Base-by-base conservation (phyloP, 2,329 filamentous ascomycete genomes). In the Pseudogymnoascus sp. region DNA sequence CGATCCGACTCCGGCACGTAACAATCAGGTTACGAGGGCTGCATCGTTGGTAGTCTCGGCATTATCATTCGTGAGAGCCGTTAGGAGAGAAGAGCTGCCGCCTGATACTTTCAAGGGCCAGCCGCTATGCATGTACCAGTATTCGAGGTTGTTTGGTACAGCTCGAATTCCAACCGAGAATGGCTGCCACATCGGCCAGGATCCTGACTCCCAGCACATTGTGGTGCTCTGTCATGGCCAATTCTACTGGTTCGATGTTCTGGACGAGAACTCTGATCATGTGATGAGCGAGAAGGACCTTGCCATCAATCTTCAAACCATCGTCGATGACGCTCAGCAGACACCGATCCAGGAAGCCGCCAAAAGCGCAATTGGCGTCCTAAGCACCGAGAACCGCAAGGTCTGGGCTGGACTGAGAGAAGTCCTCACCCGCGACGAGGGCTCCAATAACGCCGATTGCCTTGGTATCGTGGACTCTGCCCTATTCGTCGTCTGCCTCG, bases 261-360 rank as follows among this genome's bases (percentile, higher is more conserved):
- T 99, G 16, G 94, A 99, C 69, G 88, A 93, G 68, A 96, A 96
- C 74, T 90, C 90, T 6, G 94, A 99, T 74, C 78, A 96, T 62
- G 96, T 99, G 75, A 97, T 97, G 93, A 92, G 88, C 0, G 94
- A 97, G 75, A 93, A 91, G 73, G 94, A 99, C 70, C 83, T 99
- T 61, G 87, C 90, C 6, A 81, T 96, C 72, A 97, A 99, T 71
- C 79, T 99, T 16, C 89, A 95, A 71, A 93, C 91, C 12, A 94
- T 97, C 69, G 84, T 96, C 62, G 90, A 96, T 62, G 94, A 99
- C 73, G 93, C 94, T 4, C 83, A 88, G 33, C 86, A 96, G 70
- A 93, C 88, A 0, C 91, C 94, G 0, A 93, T 97, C 61, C 90
- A 95, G 66, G 92, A 97, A 62, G 92, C 92, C 3, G 94, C 94